Conservation (phyloP, 2,329 filamentous ascomycete species). For the Myriosclerotinia scirpicola region DNA sequence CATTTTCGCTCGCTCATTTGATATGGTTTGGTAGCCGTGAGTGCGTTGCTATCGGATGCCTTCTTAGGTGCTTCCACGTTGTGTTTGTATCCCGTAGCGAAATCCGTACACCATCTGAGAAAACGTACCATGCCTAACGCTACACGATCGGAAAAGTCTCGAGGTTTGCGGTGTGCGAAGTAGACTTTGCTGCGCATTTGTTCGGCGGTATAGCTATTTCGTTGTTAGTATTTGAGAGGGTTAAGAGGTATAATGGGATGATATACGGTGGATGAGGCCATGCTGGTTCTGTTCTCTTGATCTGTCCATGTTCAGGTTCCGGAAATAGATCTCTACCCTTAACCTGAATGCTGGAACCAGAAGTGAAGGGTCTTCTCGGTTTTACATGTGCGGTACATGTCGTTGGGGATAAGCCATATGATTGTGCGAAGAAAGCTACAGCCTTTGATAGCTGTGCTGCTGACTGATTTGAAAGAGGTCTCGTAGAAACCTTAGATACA, state of each 20-base stretch:
- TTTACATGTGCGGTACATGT: constrained; percentile 27
- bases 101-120: constrained; percentile 77
- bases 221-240: not conserved
- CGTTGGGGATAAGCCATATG: constrained; percentile 26
- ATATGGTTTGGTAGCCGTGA: constrained; percentile 56
- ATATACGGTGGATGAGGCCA: constrained; percentile 53
- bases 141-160: constrained; percentile 72
- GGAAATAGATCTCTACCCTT: constrained; percentile 38
- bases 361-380: constrained; percentile 35
- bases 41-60: constrained; percentile 47
- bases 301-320: constrained; percentile 42
- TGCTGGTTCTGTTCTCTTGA: constrained; percentile 61
- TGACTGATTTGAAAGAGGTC: constrained; percentile 33
- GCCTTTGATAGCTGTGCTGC: constrained; percentile 36
- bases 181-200: constrained; percentile 72
- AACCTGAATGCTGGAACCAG: constrained; percentile 34
- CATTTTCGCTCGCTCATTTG: constrained; percentile 82
- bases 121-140: constrained; percentile 76
- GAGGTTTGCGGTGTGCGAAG: constrained; percentile 74
- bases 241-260: not conserved
- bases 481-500: constrained; percentile 34
- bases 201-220: constrained; percentile 64
- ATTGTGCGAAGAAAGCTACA: constrained; percentile 33
- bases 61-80: constrained; percentile 50
- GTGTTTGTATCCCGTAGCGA: constrained; percentile 78